phyloP scores from a whole-genome alignment of 2,329 filamentous ascomycete genomes.

The Metarhizium robertsii region DNA sequence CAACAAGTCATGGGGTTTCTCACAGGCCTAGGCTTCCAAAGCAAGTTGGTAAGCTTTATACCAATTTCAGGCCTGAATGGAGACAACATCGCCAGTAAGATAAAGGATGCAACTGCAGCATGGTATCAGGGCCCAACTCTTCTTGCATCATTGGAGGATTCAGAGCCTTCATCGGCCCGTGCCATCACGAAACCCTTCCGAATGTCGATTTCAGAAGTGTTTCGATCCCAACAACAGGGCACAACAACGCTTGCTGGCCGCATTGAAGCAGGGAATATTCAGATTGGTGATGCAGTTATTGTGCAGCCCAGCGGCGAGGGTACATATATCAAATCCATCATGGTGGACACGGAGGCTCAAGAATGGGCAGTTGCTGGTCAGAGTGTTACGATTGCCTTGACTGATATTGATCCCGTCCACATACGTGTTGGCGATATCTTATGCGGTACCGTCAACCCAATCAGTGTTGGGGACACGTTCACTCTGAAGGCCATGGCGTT shows the following conservation, averaged over 20 bases:
- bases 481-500: slow-evolving; percentile 82
- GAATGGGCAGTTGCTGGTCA: slow-evolving; percentile 94
- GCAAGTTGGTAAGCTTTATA: slow-evolving; percentile 75
- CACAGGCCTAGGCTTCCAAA: slow-evolving; percentile 68
- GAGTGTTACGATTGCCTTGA: slow-evolving; percentile 74
- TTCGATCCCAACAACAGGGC: slow-evolving; percentile 69
- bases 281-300: slow-evolving; percentile 71
- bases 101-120: slow-evolving; percentile 44
- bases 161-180: slow-evolving; percentile 56
- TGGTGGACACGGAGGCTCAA: slow-evolving; percentile 60
- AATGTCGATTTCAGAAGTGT: slow-evolving; percentile 81
- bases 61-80: slow-evolving; percentile 85
- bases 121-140: slow-evolving; percentile 82
- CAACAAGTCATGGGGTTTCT: slow-evolving; percentile 79
- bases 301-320: slow-evolving; percentile 75
- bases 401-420: slow-evolving; percentile 76
- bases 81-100: slow-evolving; percentile 65
- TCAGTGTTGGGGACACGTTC: slow-evolving; percentile 63
- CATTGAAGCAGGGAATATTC: slow-evolving; percentile 73
- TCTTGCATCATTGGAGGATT: slow-evolving; percentile 76
- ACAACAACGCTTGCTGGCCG: slow-evolving; percentile 80
- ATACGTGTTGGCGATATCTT: slow-evolving; percentile 78
- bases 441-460: slow-evolving; percentile 59
- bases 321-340: slow-evolving; percentile 72
- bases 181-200: slow-evolving; percentile 72